phyloP scores from a whole-genome alignment of 768 basidiomycete species.

The Tephrocybe sp. region DNA sequence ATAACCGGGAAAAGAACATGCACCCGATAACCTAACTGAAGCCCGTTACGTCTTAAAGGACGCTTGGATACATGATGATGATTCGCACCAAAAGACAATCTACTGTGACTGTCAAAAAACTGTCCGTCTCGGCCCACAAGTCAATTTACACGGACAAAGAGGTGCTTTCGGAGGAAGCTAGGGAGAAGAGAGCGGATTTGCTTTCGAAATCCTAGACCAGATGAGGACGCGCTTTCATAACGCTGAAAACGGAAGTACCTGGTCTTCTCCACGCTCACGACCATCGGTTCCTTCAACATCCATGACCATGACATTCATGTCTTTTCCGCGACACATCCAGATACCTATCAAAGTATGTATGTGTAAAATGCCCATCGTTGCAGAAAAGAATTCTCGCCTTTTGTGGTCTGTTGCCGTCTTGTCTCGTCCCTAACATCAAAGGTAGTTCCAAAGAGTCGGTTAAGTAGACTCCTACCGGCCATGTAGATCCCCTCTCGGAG shows the following conservation, averaged over 20 bases:
- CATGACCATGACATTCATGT: conserved; percentile 94
- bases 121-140: too few relatives aligned
- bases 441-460: conserved; percentile 93
- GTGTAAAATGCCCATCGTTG: not conserved
- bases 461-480: too few relatives aligned
- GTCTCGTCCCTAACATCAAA: conserved; percentile 99
- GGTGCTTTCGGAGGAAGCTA: conserved; percentile 96
- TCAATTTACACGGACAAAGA: too few relatives aligned
- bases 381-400: conserved; percentile 51
- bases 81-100: too few relatives aligned
- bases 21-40: too few relatives aligned
- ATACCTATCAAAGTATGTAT: conserved; percentile 58
- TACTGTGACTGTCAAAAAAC: too few relatives aligned
- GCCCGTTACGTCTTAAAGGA: too few relatives aligned
- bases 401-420: conserved; percentile 92
- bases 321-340: conserved; percentile 94
- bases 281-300: conserved; percentile 99
- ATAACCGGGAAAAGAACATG: too few relatives aligned
- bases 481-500: too few relatives aligned
- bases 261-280: conserved; percentile 96
- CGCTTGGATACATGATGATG: too few relatives aligned
- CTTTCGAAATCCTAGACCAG: conserved; percentile 84
- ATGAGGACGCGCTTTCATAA: not conserved
- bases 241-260: conserved; percentile 41
- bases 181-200: conserved; percentile 95